phyloP scores from a whole-genome alignment of 2,329 filamentous ascomycete species.

The Corniculantispora saksenae region DNA sequence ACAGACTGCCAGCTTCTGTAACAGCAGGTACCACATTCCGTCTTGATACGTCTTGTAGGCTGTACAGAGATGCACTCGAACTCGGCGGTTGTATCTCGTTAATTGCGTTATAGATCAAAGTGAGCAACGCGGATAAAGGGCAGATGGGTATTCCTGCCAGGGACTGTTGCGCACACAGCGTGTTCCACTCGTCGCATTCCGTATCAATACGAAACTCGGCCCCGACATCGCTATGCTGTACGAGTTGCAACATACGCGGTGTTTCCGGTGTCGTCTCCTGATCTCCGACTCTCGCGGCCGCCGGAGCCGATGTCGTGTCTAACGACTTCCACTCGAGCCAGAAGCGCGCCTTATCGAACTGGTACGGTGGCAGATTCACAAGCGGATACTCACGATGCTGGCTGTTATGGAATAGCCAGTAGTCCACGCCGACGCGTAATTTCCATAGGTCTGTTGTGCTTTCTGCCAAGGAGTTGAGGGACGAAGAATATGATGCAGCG shows the following conservation, averaged over 20 bases:
- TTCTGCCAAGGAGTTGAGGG: background rate
- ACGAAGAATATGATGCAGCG: background rate
- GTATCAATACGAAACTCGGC: background rate
- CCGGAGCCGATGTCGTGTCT: no score
- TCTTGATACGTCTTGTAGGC: no score
- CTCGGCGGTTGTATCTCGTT: no score
- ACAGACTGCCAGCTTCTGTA: no score
- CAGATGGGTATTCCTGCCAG: background rate
- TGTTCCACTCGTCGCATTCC: background rate
- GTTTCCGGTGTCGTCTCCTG: background rate
- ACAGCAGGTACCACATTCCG: no score
- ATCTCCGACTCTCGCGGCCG: no score
- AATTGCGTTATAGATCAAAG: background rate
- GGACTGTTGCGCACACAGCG: background rate
- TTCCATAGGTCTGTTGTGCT: conserved; percentile 25
- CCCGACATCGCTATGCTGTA: background rate
- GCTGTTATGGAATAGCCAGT: conserved; percentile 29
- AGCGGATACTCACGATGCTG: conserved; percentile 18
- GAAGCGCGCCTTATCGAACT: conserved; percentile 31
- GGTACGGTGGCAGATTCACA: conserved; percentile 30
- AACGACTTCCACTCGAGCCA: conserved; percentile 24
- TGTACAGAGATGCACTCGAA: no score
- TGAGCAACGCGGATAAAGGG: background rate
- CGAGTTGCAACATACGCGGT: background rate
- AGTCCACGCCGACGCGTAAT: conserved; percentile 21